phyloP scores from a whole-genome alignment of 2,329 filamentous ascomycete species.

The Didymellaceae sp. region DNA sequence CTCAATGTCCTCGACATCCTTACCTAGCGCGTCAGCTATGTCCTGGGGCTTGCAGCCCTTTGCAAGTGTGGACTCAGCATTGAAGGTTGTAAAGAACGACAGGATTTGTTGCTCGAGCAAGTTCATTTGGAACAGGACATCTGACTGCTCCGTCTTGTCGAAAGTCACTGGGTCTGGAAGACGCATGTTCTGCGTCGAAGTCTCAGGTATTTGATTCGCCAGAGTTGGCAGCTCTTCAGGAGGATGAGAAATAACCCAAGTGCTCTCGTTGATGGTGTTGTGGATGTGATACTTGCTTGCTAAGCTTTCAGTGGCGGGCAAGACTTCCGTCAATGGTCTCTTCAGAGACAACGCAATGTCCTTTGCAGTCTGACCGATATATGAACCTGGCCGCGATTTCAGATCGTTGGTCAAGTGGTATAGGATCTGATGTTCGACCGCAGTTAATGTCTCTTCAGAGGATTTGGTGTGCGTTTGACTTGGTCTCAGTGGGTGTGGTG shows the following conservation, averaged over 20 bases:
- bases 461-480: background rate
- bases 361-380: constrained; percentile 20
- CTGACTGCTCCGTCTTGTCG: background rate
- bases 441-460: background rate
- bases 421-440: constrained; percentile 19
- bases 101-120: constrained; percentile 7
- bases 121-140: constrained; percentile 10
- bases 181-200: background rate
- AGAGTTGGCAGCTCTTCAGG: constrained; percentile 17
- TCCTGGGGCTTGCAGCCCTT: constrained; percentile 1
- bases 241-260: constrained; percentile 26
- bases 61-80: background rate
- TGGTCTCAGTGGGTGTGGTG: background rate
- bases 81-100: background rate
- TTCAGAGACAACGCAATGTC: constrained; percentile 18
- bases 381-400: constrained; percentile 23
- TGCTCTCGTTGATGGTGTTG: constrained; percentile 22
- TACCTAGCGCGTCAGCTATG: background rate
- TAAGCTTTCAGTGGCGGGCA: constrained; percentile 4
- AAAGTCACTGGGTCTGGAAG: background rate
- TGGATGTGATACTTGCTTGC: constrained; percentile 15
- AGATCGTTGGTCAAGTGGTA: constrained; percentile 20
- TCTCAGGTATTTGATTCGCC: background rate
- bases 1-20: constrained; percentile 4
- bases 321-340: background rate